Evolutionary conservation across 163 green algal species (phyloP).

Genomic region (Coccomyxa subellipsoidea): DNA sequence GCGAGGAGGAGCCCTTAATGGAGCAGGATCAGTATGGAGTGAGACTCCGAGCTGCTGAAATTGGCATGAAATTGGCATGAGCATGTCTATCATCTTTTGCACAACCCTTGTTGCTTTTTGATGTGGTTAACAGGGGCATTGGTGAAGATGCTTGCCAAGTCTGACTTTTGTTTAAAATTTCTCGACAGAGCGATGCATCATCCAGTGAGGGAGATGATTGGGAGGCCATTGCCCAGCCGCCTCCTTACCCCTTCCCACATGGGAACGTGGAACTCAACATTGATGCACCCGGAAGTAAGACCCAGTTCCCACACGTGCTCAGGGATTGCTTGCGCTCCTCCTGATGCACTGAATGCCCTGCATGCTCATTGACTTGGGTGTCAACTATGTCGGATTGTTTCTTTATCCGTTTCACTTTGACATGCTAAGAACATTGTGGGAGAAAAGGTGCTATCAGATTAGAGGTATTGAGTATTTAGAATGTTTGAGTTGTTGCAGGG

Average conservation of each 20-base stretch:
- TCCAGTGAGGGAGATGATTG: constrained; percentile 14
- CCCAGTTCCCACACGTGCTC: not conserved
- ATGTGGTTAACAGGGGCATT: too few species aligned
- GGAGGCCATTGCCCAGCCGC: not conserved
- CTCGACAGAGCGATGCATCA: not conserved
- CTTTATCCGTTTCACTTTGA: not conserved
- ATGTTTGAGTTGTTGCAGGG: too few species aligned
- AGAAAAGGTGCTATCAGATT: too few species aligned
- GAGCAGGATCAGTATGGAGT: too few species aligned
- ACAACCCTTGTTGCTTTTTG: too few species aligned
- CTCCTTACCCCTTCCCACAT: not conserved
- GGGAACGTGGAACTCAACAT: not conserved
- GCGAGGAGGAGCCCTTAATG: too few species aligned
- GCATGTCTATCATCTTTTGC: too few species aligned
- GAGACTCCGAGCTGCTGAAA: too few species aligned
- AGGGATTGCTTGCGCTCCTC: not conserved
- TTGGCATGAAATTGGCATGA: too few species aligned
- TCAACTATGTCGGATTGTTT: not conserved
- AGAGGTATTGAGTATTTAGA: too few species aligned
- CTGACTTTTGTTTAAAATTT: not conserved
- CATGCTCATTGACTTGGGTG: not conserved
- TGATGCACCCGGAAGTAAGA: not conserved
- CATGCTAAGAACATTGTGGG: too few species aligned
- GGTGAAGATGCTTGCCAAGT: too few species aligned
- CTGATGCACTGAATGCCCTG: not conserved